Evolutionary conservation across 2,329 filamentous ascomycete species (phyloP).

Genomic region (Fusarium goolgardi): DNA sequence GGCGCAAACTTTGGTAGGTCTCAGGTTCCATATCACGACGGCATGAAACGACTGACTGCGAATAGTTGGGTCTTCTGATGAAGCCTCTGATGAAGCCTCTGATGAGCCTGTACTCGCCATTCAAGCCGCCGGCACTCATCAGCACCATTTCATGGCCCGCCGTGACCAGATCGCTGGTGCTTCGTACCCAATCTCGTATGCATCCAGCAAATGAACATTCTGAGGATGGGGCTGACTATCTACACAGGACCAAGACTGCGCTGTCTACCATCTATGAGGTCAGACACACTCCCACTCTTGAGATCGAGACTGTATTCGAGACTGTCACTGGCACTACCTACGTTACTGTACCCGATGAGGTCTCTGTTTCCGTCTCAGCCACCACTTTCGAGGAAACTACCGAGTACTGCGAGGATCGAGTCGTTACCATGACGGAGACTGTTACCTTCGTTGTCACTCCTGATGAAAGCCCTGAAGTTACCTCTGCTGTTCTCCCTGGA

Average conservation of each 20-base stretch:
- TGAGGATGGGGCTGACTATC: conserved; percentile 17
- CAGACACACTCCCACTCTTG: conserved; percentile 33
- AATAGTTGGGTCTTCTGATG: not conserved
- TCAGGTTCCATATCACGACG: not conserved
- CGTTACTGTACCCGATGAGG: conserved; percentile 45
- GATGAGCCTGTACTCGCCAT: not conserved
- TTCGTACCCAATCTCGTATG: conserved; percentile 53
- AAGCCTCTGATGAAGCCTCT: not conserved
- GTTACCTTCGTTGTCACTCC: conserved; percentile 48
- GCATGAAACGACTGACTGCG: conserved; percentile 16
- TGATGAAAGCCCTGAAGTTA: conserved; percentile 18
- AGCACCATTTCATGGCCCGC: conserved; percentile 16
- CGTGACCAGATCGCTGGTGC: conserved; percentile 34
- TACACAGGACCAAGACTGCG: conserved; percentile 50
- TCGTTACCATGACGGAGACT: conserved; percentile 44
- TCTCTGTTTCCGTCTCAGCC: conserved; percentile 43
- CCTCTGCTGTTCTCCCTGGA: conserved; percentile 40
- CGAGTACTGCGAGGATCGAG: conserved; percentile 39
- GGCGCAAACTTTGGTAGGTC: conserved; percentile 45
- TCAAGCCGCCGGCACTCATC: not conserved
- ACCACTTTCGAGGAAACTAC: conserved; percentile 40
- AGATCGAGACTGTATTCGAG: conserved; percentile 37
- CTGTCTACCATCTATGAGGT: conserved; percentile 52
- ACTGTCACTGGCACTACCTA: conserved; percentile 48
- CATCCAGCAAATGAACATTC: not conserved